Evolutionary conservation across 1,139 yeast genomes (phyloP).

Genomic region (Suhomyces taliae): DNA sequence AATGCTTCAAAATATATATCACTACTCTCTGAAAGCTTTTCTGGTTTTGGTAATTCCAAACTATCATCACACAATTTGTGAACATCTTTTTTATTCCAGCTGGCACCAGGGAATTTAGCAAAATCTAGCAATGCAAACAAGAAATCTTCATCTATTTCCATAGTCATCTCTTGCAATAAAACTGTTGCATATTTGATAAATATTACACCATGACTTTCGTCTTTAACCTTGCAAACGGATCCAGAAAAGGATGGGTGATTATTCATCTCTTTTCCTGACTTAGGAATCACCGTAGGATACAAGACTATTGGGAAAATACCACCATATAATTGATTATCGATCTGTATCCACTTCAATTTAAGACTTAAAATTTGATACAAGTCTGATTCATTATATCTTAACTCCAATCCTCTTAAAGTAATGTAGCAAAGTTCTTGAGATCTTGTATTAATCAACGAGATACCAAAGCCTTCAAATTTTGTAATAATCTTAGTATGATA

Average conservation of each 20-base stretch:
- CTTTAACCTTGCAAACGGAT: constrained; percentile 80
- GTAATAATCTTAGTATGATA: constrained; percentile 61
- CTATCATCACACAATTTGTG: constrained; percentile 64
- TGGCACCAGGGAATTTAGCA: constrained; percentile 67
- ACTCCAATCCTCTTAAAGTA: constrained; percentile 76
- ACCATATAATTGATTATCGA: constrained; percentile 89
- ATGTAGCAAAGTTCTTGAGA: constrained; percentile 79
- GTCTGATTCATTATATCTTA: constrained; percentile 81
- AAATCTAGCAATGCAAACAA: constrained; percentile 80
- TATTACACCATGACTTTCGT: constrained; percentile 84
- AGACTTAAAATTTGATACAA: constrained; percentile 76
- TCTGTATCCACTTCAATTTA: constrained; percentile 90
- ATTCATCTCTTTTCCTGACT: constrained; percentile 78
- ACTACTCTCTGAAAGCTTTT: constrained; percentile 53
- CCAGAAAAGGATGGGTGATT: constrained; percentile 90
- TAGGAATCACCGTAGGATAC: constrained; percentile 92
- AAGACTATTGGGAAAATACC: constrained; percentile 84
- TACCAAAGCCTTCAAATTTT: constrained; percentile 82
- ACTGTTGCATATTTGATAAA: constrained; percentile 90
- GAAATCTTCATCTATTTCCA: constrained; percentile 94
- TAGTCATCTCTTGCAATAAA: constrained; percentile 83
- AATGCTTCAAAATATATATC: constrained; percentile 91
- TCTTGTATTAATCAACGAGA: constrained; percentile 74
- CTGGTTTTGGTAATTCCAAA: constrained; percentile 71
- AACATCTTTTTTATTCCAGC: constrained; percentile 54